Base-by-base conservation (phyloP, 169 alveolate species). In the Eimeria maxima region DNA sequence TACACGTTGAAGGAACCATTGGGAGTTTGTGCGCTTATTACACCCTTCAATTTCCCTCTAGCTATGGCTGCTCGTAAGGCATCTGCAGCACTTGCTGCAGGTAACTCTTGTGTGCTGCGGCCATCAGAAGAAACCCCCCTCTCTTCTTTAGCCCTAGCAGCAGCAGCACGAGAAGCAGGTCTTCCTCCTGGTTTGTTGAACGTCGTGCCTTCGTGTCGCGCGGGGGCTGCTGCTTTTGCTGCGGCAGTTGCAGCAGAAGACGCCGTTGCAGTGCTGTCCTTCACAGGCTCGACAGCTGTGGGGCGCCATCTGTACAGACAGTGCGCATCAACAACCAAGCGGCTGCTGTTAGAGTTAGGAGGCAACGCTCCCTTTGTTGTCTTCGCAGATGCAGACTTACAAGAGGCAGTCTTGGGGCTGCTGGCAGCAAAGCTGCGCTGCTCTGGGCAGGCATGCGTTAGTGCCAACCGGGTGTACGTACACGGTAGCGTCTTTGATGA, bases 331-430 rank as follows among this genome's bases (percentile, higher is more conserved):
- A 90, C 93, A 24, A 74, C 91, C 89, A 95, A 95, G 42, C 69
- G 90, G 27, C 57, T 95, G 71, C 87, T 80, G 14, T 65, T 95
- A 27, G 97, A 95, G 87, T 24, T 95, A 22, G 97, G 97, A 27
- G 97, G 97, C 29, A 95, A 95, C 53, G 97, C 97, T 33, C 97
- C 97, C 4, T 95, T 95, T 81, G 94, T 95, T 22, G 96, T 95
- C 42, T 95, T 95, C 27, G 97, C 74, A 53, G 97, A 95, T 67
- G 95, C 96, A 42, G 67, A 95, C n/a, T n/a, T 95, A 14, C 78
- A 95, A 16, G 94, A 90, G 10, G 97, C 97, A 29, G 97, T 76
- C 38, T 67, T 90, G 65, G 97, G 95, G 16, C 22, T 95, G n/a
- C 74, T 95, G 38, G 96, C 95, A 27, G 65, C 90, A 24, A 95